Evolutionary conservation across 2,329 filamentous ascomycete genomes (phyloP).

Genomic region (Aspergillus tamarii): DNA sequence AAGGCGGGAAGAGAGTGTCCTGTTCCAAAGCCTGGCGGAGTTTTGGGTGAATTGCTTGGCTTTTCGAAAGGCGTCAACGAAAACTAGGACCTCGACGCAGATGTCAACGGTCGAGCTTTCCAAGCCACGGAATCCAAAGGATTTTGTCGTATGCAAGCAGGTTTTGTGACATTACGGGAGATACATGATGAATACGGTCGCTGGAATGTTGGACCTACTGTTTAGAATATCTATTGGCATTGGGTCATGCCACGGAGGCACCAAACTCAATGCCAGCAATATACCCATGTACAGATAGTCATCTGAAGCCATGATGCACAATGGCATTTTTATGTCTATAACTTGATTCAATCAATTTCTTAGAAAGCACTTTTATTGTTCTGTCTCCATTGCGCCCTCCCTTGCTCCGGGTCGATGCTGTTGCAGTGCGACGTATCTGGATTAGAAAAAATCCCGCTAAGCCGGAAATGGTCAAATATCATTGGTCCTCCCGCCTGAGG

Average conservation of each 20-base stretch:
- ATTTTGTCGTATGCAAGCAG: neutral
- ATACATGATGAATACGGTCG: neutral
- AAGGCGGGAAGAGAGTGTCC: constrained; percentile 75
- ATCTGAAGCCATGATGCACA: constrained; percentile 9
- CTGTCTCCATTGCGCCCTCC: neutral
- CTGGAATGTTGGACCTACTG: neutral
- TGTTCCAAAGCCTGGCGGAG: constrained; percentile 83
- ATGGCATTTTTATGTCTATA: constrained; percentile 3
- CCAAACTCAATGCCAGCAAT: constrained; percentile 16
- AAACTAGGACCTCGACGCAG: constrained; percentile 4
- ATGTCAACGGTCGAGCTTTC: neutral
- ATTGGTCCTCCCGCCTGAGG: constrained; percentile 21
- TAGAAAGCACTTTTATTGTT: neutral
- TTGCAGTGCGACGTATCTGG: neutral
- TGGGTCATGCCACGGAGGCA: constrained; percentile 6
- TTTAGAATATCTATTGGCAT: constrained; percentile 4
- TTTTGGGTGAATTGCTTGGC: constrained; percentile 75
- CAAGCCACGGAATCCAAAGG: neutral
- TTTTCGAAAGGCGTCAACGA: constrained; percentile 53
- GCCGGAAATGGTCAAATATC: constrained; percentile 22
- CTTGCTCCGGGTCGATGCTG: neutral
- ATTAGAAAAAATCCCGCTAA: constrained; percentile 18
- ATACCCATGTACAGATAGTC: constrained; percentile 30
- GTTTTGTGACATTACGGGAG: neutral
- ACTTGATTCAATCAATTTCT: neutral